Evolutionary conservation across 2,329 filamentous ascomycete species (phyloP), one percentile per base, ranked within the genome.

Genomic region (Boeremia exigua): DNA sequence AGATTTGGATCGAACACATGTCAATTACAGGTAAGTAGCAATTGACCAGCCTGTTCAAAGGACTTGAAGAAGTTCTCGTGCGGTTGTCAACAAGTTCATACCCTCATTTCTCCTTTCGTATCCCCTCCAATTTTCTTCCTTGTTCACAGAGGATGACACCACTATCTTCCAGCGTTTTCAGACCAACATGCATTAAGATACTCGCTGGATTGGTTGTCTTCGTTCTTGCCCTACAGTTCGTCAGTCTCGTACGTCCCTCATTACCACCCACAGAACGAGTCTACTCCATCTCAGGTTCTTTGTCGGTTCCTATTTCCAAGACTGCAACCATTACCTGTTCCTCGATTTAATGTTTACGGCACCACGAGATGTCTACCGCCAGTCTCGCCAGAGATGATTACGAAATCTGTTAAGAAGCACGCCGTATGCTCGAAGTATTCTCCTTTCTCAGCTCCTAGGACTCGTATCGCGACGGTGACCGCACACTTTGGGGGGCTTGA

Each of bases 381-480:
- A 7, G 34, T 63, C 12, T 54, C 56, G 2, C 42, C 45, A 6
- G 43, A 61, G 0, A 32, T 69, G 6, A 42, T 66, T 6, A 28
- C 56, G 39, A 42, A 57, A 17, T 51, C 65, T 11, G 43, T 54
- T 1, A 19, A 59, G 15, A 62, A 54, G 40, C 63, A 59, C 29
- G 56, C 54, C 6, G 52, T 47, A 10, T 67, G 64, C 53, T 47
- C 57, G 17, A 60, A 54, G 23, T 62, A 56, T 33, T 61, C 64
- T 2, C 60, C 63, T 2, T 63, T 65, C 30, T 25, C 37, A 1
- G 56, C 51, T 4, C 33, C 46, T 17, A 45, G 54, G 33, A 52
- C 43, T 8, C 67, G 63, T 23, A 70, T 79, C 9, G 76, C 72
- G 15, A 77, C 75, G 29, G 72, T 75, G 28, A 78, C 74, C 5